phyloP scores from a whole-genome alignment of 2,329 filamentous ascomycete genomes.

The Plectosphaerella plurivora region DNA sequence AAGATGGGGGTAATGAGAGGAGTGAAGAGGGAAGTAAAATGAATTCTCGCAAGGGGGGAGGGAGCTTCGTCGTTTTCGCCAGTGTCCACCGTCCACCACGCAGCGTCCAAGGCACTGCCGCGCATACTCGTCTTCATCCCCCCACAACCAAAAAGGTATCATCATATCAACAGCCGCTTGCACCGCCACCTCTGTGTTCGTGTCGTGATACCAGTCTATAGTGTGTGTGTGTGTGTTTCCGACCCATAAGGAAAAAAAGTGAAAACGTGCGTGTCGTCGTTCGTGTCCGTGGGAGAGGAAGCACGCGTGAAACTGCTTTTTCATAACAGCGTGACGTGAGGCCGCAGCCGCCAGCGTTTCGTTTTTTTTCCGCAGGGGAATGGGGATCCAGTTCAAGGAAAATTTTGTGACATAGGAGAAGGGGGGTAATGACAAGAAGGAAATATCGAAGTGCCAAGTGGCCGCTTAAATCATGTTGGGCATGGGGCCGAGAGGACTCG shows the following conservation, averaged over 20 bases:
- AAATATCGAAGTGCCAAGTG: neutral
- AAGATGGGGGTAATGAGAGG: neutral
- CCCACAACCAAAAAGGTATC: neutral
- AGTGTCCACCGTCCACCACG: neutral
- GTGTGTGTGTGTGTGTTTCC: neutral
- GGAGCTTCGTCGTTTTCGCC: too few relatives aligned
- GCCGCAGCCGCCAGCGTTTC: slow-evolving; percentile 3
- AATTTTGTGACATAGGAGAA: neutral
- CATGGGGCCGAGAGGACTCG: neutral
- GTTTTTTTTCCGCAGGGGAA: neutral
- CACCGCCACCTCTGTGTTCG: neutral
- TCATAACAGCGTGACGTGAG: neutral
- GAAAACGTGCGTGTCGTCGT: slow-evolving; percentile 7
- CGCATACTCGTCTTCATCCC: neutral
- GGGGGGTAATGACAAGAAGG: neutral
- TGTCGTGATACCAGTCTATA: neutral
- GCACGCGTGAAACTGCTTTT: neutral
- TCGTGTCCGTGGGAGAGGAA: slow-evolving; percentile 4
- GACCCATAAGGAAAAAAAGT: slow-evolving; percentile 3
- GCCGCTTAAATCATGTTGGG: slow-evolving; percentile 1
- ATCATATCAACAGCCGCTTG: neutral
- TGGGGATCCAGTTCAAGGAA: neutral
- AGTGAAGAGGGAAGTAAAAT: neutral
- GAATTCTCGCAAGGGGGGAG: neutral
- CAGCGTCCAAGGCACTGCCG: neutral